Base-by-base conservation (phyloP, 129 eudicot genomes). In the Pseudognaphalium luteoalbum region DNA sequence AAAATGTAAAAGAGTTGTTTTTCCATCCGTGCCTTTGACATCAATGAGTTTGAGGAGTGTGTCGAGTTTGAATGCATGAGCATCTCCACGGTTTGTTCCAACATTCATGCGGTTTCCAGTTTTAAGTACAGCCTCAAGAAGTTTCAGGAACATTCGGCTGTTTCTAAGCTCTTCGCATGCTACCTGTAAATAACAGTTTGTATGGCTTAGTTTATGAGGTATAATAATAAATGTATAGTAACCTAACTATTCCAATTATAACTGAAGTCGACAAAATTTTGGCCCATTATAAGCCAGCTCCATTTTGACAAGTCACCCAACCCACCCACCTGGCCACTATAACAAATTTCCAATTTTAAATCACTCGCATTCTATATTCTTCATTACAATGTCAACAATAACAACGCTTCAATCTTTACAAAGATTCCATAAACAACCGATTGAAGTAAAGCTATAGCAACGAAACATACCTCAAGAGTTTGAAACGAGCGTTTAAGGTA, bases 91-190 rank as follows among this genome's bases (percentile, higher is more conserved):
- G 39, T 95, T 95, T 71, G 99, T 95, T n/a, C 99, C 99, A 8
- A 91, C 97, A 60, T 95, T 95, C 99, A 95, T 95, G 19, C 99
- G 96, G 85, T 95, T 95, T 35, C 99, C 99, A 2, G 99, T 95
- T 78, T 95, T 95, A 34, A 95, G 82, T 39, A 95, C 97, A 7
- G 99, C 97, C 87, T 95, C 99, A 64, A 95, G 84, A 75, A 95
- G 97, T 81, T 95, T 95, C 52, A 95, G 74, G 75, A 95, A 95
- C 99, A 91, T 91, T 59, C 99, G 86, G 87, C 93, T 95, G 85
- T 58, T 89, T 78, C 99, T 81, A 33, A 95, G 86, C 74, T 95
- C 99, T 74, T 95, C 99, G 28, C 99, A 95, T 17, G 99, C 99
- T 14, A 82, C 85, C 99, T 95, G 92, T 32, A 71, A 30, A 78